Percentiles rank a stretch among this genome's conserved stretches.
Conservation (phyloP, 2,329 filamentous ascomycete genomes). For the Simplicillium aogashimaense region DNA sequence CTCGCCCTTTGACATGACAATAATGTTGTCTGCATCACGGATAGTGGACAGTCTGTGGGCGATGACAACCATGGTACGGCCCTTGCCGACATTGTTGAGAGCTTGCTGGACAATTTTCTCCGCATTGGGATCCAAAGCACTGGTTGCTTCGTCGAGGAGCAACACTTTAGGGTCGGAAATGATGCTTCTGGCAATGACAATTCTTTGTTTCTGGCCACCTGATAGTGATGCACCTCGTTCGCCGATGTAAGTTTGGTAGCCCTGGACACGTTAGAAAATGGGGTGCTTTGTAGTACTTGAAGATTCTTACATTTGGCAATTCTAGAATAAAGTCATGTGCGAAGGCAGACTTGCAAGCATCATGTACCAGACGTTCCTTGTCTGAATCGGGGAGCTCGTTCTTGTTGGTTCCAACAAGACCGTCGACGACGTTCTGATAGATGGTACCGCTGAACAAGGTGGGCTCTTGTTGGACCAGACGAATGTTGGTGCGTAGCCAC, state of each 20-base stretch:
- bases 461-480: slow-evolving; percentile 42
- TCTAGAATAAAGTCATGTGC: slow-evolving; percentile 42
- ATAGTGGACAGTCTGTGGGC: slow-evolving; percentile 52
- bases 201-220: slow-evolving; percentile 57
- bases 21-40: slow-evolving; percentile 52
- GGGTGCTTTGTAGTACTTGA: neutral
- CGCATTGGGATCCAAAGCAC: slow-evolving; percentile 37
- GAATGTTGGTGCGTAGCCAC: slow-evolving; percentile 42
- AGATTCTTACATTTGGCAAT: slow-evolving; percentile 25
- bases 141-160: slow-evolving; percentile 61
- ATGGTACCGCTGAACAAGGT: slow-evolving; percentile 43
- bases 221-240: slow-evolving; percentile 56
- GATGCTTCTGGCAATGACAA: slow-evolving; percentile 58
- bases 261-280: slow-evolving; percentile 15
- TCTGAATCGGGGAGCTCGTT: slow-evolving; percentile 27
- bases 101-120: slow-evolving; percentile 45
- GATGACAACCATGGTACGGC: slow-evolving; percentile 56
- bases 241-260: slow-evolving; percentile 53
- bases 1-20: slow-evolving; percentile 50
- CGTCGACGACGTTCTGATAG: slow-evolving; percentile 41
- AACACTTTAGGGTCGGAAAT: slow-evolving; percentile 53
- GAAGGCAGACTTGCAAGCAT: slow-evolving; percentile 39
- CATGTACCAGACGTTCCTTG: slow-evolving; percentile 30
- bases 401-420: slow-evolving; percentile 28
- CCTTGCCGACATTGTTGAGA: slow-evolving; percentile 40